Conservation (phyloP, 257 asterid species). For the Anisodus tanguticus region DNA sequence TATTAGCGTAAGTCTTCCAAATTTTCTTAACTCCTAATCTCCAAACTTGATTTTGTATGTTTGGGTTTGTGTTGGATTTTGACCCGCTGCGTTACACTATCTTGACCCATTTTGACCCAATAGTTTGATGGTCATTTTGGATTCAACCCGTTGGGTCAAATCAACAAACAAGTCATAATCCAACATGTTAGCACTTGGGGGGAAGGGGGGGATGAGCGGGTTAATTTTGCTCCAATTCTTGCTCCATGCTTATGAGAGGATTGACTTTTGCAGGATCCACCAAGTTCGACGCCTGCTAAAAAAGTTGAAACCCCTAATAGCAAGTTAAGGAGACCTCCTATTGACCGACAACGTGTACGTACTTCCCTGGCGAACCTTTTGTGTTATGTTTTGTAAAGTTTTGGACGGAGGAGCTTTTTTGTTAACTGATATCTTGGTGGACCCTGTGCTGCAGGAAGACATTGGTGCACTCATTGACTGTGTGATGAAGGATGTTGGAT, state of each 20-base stretch:
- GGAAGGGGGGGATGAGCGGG: neutral
- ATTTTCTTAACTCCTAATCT: neutral
- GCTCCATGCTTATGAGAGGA: slow-evolving; percentile 18
- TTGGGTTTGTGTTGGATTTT: neutral
- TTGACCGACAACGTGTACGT: slow-evolving; percentile 80
- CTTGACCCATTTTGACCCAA: slow-evolving; percentile 7
- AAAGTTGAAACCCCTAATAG: slow-evolving; percentile 76
- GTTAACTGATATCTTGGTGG: slow-evolving; percentile 32
- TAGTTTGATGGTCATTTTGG: neutral
- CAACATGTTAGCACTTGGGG: neutral
- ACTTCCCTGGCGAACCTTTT: slow-evolving; percentile 29
- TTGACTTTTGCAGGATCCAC: slow-evolving; percentile 62
- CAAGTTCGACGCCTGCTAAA: slow-evolving; percentile 50
- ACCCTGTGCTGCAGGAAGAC: slow-evolving; percentile 74
- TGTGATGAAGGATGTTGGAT: slow-evolving; percentile 81
- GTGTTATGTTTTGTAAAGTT: slow-evolving; percentile 9
- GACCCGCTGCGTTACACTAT: neutral
- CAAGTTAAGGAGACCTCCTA: slow-evolving; percentile 81
- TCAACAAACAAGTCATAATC: neutral
- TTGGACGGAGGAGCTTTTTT: neutral
- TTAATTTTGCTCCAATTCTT: slow-evolving; percentile 12
- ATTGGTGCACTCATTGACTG: slow-evolving; percentile 89
- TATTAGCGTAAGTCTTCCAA: slow-evolving; percentile 4
- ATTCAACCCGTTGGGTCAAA: neutral
- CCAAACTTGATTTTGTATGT: slow-evolving; percentile 9